These are phyloP conservation scores for Houttuynia cordata DNA, from an alignment of 164 flowering plant species.

Conservation along the genomic window DNA sequence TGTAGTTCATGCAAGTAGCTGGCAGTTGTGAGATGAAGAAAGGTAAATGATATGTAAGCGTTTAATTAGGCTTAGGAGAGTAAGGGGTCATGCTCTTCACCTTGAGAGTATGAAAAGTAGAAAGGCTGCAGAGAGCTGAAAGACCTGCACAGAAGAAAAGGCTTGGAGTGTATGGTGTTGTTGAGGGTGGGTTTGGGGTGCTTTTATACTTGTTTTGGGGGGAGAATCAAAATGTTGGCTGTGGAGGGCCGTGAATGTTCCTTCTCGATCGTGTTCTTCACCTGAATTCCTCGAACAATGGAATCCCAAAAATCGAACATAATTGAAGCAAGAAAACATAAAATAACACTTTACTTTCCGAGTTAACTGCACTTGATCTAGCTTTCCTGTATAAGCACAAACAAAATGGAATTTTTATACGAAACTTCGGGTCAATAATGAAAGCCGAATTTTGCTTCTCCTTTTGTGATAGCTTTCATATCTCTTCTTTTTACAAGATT, in stretches of 20 bases:
- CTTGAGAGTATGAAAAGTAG: neutral
- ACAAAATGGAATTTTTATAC: too few relatives aligned
- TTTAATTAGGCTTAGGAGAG: too few relatives aligned
- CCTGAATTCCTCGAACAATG: conserved; percentile 29
- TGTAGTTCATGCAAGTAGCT: neutral
- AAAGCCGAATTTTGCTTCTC: too few relatives aligned
- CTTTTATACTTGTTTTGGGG: conserved; percentile 27
- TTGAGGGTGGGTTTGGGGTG: conserved; percentile 8
- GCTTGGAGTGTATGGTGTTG: conserved; percentile 7
- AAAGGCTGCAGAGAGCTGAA: conserved; percentile 1
- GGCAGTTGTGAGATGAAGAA: too few relatives aligned
- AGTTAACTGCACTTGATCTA: too few relatives aligned
- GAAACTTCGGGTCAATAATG: too few relatives aligned
- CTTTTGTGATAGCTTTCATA: conserved; percentile 1
- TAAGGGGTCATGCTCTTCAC: neutral
- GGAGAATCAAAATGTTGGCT: conserved; percentile 21
- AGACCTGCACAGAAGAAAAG: neutral
- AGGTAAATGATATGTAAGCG: too few relatives aligned
- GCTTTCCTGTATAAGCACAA: too few relatives aligned
- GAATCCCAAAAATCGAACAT: conserved; percentile 26
- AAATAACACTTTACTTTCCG: neutral
- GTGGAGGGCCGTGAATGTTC: conserved; percentile 35
- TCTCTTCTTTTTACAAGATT: too few relatives aligned
- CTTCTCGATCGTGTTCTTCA: conserved; percentile 41
- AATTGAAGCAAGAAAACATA: conserved; percentile 16